Evolutionary conservation across 2,329 filamentous ascomycete species (phyloP), one percentile per base, ranked within the genome.

Genomic region (Alternaria gansuensis): DNA sequence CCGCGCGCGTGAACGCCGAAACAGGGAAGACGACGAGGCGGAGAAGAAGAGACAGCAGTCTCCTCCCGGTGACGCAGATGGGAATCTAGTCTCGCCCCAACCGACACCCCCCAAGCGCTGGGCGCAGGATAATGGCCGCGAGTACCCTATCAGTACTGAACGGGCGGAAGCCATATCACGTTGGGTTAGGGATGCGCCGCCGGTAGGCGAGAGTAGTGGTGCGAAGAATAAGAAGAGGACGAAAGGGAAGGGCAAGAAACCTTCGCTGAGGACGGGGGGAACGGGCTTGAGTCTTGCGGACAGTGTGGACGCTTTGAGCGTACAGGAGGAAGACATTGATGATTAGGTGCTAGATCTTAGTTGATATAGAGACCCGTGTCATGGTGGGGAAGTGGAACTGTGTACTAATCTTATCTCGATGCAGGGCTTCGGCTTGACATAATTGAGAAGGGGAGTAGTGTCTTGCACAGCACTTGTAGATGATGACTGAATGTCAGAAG

Each of bases 121-220:
- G 87, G 83, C 85, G 5, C 82, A 86, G 55, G 88, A 90, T 51
- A 86, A 89, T 59, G 85, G 84, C 0, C 87, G 86, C 68, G 89
- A 92, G 64, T 90, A 90, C 72, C 86, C 87, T 2, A 87, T 91
- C 63, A 82, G 84, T 17, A 91, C 89, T 1, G 88, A 90, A 63
- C 83, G 91, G 23, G 90, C 90, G 0, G 83, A 87, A 46, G 84
- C 85, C 17, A 86, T 94, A 57, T 85, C 87, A 0, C 79, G 85
- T 40, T 95, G 91, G 91, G 84, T 94, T 14, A 68, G 78, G 28
- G 82, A 83, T 60, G 79, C 80, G 31, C 81, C 81, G n/a, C 57
- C 77, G 10, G 59, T 71, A 1, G 72, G 78, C 44, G 78, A 78
- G 31, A 78, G 67, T 1, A 57, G 57, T 1, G 74, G 68, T 41